phyloP scores from a whole-genome alignment of 495 filamentous ascomycete genomes.

The Penicillium pulvis region DNA sequence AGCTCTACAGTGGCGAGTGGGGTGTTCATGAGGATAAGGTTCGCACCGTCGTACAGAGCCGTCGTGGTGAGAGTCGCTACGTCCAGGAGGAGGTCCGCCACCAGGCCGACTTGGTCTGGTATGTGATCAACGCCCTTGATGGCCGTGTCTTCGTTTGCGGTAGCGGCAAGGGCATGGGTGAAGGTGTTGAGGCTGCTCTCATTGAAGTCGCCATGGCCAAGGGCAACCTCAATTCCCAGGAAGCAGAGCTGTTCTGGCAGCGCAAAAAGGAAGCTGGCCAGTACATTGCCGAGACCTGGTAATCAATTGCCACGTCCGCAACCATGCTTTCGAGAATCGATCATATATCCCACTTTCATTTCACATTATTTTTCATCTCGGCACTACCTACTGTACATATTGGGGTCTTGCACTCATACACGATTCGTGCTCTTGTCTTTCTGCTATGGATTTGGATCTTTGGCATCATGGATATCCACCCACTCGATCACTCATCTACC shows the following conservation, averaged over 20 bases:
- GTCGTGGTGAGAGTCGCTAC: constrained; percentile 73
- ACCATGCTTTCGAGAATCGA: constrained; percentile 25
- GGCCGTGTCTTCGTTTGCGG: constrained; percentile 96
- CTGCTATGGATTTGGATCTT: neutral
- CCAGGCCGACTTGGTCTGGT: constrained; percentile 96
- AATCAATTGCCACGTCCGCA: neutral
- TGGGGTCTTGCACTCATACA: constrained; percentile 4
- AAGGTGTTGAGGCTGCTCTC: constrained; percentile 85
- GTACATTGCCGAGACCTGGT: constrained; percentile 77
- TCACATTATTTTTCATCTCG: neutral
- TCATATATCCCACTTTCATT: neutral
- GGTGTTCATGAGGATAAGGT: constrained; percentile 91
- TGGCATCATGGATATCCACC: neutral
- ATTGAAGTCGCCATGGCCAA: constrained; percentile 80
- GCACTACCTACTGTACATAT: constrained; percentile 7
- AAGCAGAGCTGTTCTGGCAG: constrained; percentile 76
- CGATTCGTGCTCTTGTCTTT: neutral
- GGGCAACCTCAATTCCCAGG: constrained; percentile 71
- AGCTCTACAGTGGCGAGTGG: constrained; percentile 95
- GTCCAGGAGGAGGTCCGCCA: constrained; percentile 84
- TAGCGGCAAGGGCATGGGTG: constrained; percentile 92
- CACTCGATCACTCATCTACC: neutral
- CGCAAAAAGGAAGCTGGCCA: constrained; percentile 82
- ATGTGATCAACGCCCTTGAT: constrained; percentile 89
- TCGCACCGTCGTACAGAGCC: constrained; percentile 89